Conservation (phyloP, 2,329 filamentous ascomycete genomes). For the Macrophomina tecta region DNA sequence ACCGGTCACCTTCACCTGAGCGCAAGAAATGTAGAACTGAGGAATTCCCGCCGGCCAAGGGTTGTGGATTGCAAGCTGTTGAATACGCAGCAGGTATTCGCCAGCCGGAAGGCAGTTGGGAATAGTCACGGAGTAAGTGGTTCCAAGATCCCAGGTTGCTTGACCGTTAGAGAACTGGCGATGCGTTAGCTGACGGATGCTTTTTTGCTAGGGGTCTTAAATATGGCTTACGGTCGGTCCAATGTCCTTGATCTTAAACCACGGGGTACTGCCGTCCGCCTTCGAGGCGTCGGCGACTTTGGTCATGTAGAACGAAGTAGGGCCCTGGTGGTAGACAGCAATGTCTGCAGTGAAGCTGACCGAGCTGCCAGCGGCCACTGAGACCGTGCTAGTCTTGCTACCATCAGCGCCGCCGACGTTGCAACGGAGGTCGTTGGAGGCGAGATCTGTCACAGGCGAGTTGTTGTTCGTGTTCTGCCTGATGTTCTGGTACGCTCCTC, state of each 20-base stretch:
- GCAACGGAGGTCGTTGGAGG: conserved; percentile 43
- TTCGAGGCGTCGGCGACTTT: conserved; percentile 42
- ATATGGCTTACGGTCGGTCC: conserved; percentile 34
- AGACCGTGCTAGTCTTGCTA: conserved; percentile 40
- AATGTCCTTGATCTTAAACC: conserved; percentile 49
- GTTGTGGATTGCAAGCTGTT: conserved; percentile 25
- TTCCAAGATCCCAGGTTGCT: conserved; percentile 41
- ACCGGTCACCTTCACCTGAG: conserved; percentile 34
- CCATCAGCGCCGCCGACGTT: conserved; percentile 42
- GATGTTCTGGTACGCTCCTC: conserved; percentile 44
- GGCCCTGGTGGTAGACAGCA: conserved; percentile 48
- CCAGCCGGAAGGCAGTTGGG: conserved; percentile 33
- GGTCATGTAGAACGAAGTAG: conserved; percentile 46
- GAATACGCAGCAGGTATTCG: conserved; percentile 25
- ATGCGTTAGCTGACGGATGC: conserved; percentile 14
- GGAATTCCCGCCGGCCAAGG: conserved; percentile 4
- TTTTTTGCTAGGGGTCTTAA: neutral
- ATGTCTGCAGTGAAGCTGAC: conserved; percentile 45
- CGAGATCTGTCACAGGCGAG: conserved; percentile 43
- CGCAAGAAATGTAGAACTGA: conserved; percentile 32
- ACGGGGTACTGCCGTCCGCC: conserved; percentile 45
- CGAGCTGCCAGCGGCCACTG: conserved; percentile 43
- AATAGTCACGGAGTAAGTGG: conserved; percentile 33
- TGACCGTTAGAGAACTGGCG: conserved; percentile 40
- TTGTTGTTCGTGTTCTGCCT: conserved; percentile 47